Percentiles rank a stretch among this genome's conserved stretches.
These are phyloP conservation scores for Arabidopsis arenosa DNA, from an alignment of 345 rosid species.

Conservation along the genomic window DNA sequence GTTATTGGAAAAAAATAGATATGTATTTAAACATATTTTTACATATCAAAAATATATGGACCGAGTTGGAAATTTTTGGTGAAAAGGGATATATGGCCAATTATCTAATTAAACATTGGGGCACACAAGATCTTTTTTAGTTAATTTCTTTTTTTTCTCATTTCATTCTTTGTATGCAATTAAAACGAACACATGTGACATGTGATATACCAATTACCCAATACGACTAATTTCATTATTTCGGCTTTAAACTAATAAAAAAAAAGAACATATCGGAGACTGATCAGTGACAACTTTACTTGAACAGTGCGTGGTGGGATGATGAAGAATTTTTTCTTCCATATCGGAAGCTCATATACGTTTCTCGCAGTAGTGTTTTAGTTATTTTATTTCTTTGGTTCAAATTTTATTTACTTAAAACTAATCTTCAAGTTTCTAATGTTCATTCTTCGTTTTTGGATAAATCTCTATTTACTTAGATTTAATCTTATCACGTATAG, in stretches of 20 bases:
- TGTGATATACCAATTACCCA: not conserved
- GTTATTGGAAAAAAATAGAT: not conserved
- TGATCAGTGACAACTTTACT: conserved; percentile 12
- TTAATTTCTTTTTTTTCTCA: not conserved
- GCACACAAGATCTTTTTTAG: conserved; percentile 18
- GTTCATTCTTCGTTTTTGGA: not conserved
- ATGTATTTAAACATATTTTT: not conserved
- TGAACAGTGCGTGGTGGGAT: not conserved
- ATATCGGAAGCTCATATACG: not conserved
- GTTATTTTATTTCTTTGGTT: too few species aligned
- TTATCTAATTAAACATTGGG: not conserved
- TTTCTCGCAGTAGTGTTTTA: not conserved
- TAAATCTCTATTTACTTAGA: too few species aligned
- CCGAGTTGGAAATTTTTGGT: conserved; percentile 10
- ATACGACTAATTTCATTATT: not conserved
- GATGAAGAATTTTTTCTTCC: not conserved
- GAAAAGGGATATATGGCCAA: conserved; percentile 16
- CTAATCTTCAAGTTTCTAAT: not conserved
- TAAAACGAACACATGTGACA: conserved; percentile 11
- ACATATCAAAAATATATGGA: conserved; percentile 1
- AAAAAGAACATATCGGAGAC: not conserved
- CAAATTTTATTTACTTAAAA: not conserved
- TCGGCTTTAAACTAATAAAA: not conserved
- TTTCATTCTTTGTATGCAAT: not conserved
- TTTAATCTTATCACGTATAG: too few species aligned